Base-by-base conservation (phyloP, 805 yeast species). In the Metschnikowia henanensis region DNA sequence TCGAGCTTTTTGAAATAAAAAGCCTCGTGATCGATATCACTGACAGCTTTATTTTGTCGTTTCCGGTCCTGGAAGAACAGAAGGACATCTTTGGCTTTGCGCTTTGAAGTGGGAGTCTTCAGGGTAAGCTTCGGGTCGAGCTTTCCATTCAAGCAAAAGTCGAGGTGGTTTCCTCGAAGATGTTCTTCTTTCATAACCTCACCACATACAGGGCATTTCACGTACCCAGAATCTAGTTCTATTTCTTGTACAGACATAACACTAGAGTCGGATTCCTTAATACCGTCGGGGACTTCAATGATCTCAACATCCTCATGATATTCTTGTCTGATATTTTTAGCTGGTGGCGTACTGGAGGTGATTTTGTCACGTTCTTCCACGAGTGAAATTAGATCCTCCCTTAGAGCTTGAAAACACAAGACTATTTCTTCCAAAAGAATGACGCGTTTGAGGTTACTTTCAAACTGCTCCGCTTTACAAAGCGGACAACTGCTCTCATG, bases 341-440 rank as follows among this genome's bases (percentile, higher is more conserved):
- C n/a, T n/a, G n/a, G n/a, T n/a, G n/a, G n/a, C n/a, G n/a, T n/a
- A n/a, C n/a, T n/a, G n/a, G n/a, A n/a, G n/a, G n/a, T n/a, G n/a
- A n/a, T n/a, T 7, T 28, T 15, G 6, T 28, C 30, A 7, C 16
- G 30, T 7, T 28, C 17, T 6, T 28, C 13, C 30, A 46, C 38
- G n/a, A 44, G 22, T 12, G 45, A 34, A 6, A 51, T 37, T 15
- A 52, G 56, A n/a, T 46, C 47, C 9, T 48, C 44, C 23, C 56
- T 25, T 32, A 49, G 44, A 9, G 47, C 43, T 37, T 51, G 51
- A 61, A 76, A 82, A 60, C 86, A 76, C 30, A 64, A 61, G 1
- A 80, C 82, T 0, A 87, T 66, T 50, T 87, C 95, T 56, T 85
- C 95, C n/a, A 89, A 62, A 6, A 83, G 64, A 30, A 80, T 73